Percentiles rank a stretch among this genome's conserved stretches.
phyloP scores from a whole-genome alignment of 805 yeast species.

The Nakazawaea ernobii region DNA sequence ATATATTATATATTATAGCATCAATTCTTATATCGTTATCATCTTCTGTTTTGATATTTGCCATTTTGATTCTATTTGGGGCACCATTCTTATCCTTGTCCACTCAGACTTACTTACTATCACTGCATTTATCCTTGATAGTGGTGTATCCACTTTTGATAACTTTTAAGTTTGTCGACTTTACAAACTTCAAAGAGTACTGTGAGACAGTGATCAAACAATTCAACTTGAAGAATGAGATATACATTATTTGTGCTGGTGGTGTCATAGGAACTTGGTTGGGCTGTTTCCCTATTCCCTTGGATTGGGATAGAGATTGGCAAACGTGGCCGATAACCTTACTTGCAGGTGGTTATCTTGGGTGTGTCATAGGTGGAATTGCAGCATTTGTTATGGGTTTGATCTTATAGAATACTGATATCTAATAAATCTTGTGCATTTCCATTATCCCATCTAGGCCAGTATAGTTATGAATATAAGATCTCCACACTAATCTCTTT shows the following conservation, averaged over 20 bases:
- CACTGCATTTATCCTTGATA: slow-evolving; percentile 57
- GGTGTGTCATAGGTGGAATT: slow-evolving; percentile 39
- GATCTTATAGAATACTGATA: slow-evolving; percentile 16
- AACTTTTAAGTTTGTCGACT: slow-evolving; percentile 37
- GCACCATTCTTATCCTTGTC: slow-evolving; percentile 62
- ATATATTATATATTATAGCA: slow-evolving; percentile 22
- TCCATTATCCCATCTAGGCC: too few relatives aligned
- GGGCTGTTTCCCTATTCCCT: slow-evolving; percentile 89
- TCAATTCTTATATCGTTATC: slow-evolving; percentile 26
- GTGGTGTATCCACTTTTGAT: slow-evolving; percentile 61
- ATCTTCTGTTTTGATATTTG: slow-evolving; percentile 33
- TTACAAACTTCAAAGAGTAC: slow-evolving; percentile 13
- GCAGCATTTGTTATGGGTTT: slow-evolving; percentile 23
- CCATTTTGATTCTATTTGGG: slow-evolving; percentile 58
- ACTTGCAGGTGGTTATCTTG: slow-evolving; percentile 69
- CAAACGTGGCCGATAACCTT: slow-evolving; percentile 93
- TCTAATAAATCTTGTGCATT: too few relatives aligned
- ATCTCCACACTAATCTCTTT: too few relatives aligned
- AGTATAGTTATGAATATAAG: background rate
- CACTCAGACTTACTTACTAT: slow-evolving; percentile 51
- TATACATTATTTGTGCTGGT: slow-evolving; percentile 36
- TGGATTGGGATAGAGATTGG: slow-evolving; percentile 98
- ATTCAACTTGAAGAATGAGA: slow-evolving; percentile 25
- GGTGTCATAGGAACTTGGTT: slow-evolving; percentile 74
- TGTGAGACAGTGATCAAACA: slow-evolving; percentile 37